Evolutionary conservation across 2,329 filamentous ascomycete species (phyloP).

Genomic region (Neobulgaria alba): DNA sequence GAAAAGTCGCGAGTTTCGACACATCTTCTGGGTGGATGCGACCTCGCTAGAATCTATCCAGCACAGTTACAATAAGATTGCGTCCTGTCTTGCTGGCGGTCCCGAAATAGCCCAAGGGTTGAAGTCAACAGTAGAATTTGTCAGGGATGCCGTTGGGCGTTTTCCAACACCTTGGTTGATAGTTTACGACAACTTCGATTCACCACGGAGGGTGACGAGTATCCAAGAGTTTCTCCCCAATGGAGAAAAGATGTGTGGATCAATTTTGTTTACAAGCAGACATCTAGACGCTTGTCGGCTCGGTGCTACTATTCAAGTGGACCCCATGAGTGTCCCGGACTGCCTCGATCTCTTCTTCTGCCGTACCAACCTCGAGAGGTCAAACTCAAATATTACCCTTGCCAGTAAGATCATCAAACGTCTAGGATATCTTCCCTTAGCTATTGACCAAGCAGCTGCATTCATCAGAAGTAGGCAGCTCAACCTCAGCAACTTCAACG

Average conservation of each 20-base stretch:
- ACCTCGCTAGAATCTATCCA: constrained; percentile 4
- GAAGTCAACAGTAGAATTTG: constrained; percentile 4
- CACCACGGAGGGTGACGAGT: constrained; percentile 8
- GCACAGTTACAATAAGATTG: constrained; percentile 12
- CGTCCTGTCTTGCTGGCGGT: constrained; percentile 4
- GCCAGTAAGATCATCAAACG: neutral
- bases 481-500: neutral
- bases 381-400: no score
- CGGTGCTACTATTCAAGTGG: neutral
- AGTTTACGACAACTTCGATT: constrained; percentile 21
- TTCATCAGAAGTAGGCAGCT: neutral
- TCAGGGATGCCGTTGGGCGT: constrained; percentile 4
- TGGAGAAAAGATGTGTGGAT: no score
- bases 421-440: constrained; percentile 2
- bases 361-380: neutral
- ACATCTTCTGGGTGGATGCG: constrained; percentile 21
- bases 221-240: constrained; percentile 10
- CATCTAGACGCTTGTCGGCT: neutral
- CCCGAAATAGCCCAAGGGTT: neutral
- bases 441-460: constrained; percentile 1
- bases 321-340: no score
- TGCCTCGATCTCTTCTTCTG: neutral
- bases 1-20: constrained; percentile 1
- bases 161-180: constrained; percentile 15
- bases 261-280: constrained; percentile 2